These are phyloP conservation scores for Actinomortierella ambigua DNA, from an alignment of 371 early-diverging fungal genomes.

Conservation along the genomic window DNA sequence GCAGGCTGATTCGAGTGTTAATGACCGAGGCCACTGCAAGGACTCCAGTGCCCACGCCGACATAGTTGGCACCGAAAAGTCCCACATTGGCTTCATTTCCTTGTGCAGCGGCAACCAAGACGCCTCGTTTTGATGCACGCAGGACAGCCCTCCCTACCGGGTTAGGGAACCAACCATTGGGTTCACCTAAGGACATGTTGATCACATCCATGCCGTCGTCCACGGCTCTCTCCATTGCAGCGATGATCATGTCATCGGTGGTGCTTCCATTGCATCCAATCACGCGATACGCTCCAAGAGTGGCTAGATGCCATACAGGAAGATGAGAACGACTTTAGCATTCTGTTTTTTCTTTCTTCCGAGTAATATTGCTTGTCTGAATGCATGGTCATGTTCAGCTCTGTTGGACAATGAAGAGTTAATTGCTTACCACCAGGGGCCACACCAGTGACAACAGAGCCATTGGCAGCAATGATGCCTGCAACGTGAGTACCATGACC, in stretches of 20 bases:
- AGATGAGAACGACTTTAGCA: background rate
- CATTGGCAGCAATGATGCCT: conserved; percentile 41
- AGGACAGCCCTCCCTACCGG: conserved; percentile 15
- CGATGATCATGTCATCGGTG: conserved; percentile 70
- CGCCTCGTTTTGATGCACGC: background rate
- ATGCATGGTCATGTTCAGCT: background rate
- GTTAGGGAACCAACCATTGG: conserved; percentile 25
- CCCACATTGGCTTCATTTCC: conserved; percentile 32
- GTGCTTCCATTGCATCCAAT: conserved; percentile 51
- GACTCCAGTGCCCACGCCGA: conserved; percentile 5
- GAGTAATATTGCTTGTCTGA: no score
- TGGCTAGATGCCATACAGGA: conserved; percentile 4
- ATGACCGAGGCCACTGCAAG: conserved; percentile 30
- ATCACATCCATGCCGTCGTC: conserved; percentile 70
- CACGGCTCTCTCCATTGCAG: conserved; percentile 73
- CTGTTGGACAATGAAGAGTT: background rate
- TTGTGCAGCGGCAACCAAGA: conserved; percentile 23
- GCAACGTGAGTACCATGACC: conserved; percentile 73
- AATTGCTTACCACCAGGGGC: conserved; percentile 37
- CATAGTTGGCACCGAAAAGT: conserved; percentile 28
- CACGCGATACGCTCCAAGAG: conserved; percentile 32
- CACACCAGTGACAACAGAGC: conserved; percentile 20
- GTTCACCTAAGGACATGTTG: conserved; percentile 62
- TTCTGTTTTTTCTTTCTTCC: no score
- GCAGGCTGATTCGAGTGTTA: conserved; percentile 12